A percentile compares a stretch with the other conserved stretches of the same genome.
Evolutionary conservation across 2,329 filamentous ascomycete genomes (phyloP).

Genomic region (Aspergillus sp.): DNA sequence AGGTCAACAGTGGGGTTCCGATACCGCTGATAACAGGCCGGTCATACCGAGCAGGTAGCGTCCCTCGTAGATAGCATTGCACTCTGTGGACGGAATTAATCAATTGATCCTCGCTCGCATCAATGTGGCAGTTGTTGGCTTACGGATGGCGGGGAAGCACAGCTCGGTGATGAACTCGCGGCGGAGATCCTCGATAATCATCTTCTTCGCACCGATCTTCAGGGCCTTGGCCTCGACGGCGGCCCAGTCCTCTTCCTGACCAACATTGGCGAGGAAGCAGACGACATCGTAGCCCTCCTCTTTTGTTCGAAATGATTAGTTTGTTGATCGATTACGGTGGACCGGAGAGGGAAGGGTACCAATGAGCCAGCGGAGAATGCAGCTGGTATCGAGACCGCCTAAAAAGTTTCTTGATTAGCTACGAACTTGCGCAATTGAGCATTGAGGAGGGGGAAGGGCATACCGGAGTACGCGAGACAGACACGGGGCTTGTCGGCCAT

Average conservation of each 20-base stretch:
- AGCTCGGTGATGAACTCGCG: constrained; percentile 76
- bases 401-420: constrained; percentile 4
- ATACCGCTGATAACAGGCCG: background rate
- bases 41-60: constrained; percentile 54
- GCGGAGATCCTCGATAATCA: constrained; percentile 63
- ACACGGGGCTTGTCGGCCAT: constrained; percentile 19
- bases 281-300: constrained; percentile 16
- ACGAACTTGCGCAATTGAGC: background rate
- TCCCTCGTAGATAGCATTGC: constrained; percentile 65
- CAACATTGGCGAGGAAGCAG: constrained; percentile 58
- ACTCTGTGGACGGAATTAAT: constrained; percentile 27
- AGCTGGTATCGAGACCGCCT: constrained; percentile 47
- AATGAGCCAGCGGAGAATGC: constrained; percentile 20
- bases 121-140: constrained; percentile 9
- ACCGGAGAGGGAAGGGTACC: background rate
- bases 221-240: constrained; percentile 70
- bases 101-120: constrained; percentile 20
- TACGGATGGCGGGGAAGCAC: constrained; percentile 68
- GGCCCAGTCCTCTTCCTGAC: constrained; percentile 73
- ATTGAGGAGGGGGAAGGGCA: background rate
- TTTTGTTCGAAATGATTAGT: constrained; percentile 5
- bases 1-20: background rate
- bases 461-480: constrained; percentile 24
- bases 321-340: background rate
- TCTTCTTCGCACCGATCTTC: constrained; percentile 65